These are phyloP conservation scores for Bryum argenteum DNA, from an alignment of 225 moss, liverwort and hornwort genomes.

Conservation along the genomic window DNA sequence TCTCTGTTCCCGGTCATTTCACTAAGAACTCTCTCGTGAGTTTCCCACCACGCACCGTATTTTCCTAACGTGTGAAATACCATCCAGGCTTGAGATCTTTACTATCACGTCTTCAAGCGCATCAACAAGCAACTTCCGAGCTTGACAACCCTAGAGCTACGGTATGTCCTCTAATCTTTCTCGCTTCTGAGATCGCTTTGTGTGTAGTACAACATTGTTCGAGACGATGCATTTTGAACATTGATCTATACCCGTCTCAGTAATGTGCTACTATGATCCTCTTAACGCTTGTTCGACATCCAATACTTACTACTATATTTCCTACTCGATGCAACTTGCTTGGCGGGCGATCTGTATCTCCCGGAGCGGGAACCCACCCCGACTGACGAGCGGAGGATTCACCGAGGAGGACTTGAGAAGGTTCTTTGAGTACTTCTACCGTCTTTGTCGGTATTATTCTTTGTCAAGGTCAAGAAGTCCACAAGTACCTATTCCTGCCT, in stretches of 20 bases:
- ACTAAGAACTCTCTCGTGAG: conserved; percentile 12
- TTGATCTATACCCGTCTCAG: conserved; percentile 4
- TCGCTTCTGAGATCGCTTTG: background rate
- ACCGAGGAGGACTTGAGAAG: no score
- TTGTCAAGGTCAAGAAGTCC: no score
- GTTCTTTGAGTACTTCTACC: no score
- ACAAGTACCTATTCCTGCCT: no score
- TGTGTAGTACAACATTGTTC: background rate
- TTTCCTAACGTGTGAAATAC: conserved; percentile 7
- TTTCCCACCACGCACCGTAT: background rate
- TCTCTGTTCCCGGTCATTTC: background rate
- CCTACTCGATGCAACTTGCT: conserved; percentile 18
- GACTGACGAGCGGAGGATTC: no score
- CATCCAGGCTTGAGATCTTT: conserved; percentile 92
- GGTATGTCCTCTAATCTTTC: conserved; percentile 40
- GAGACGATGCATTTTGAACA: background rate
- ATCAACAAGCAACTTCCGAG: conserved; percentile 99
- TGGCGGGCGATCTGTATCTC: conserved; percentile 78
- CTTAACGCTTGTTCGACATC: background rate
- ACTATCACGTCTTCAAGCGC: conserved; percentile 99
- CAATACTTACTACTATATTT: background rate
- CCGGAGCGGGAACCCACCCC: no score
- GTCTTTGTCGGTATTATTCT: no score
- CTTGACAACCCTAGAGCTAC: conserved; percentile 88
- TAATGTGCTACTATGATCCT: conserved; percentile 13